Base-by-base conservation (phyloP, 148 eudicot species). In the Diospyros kaki region DNA sequence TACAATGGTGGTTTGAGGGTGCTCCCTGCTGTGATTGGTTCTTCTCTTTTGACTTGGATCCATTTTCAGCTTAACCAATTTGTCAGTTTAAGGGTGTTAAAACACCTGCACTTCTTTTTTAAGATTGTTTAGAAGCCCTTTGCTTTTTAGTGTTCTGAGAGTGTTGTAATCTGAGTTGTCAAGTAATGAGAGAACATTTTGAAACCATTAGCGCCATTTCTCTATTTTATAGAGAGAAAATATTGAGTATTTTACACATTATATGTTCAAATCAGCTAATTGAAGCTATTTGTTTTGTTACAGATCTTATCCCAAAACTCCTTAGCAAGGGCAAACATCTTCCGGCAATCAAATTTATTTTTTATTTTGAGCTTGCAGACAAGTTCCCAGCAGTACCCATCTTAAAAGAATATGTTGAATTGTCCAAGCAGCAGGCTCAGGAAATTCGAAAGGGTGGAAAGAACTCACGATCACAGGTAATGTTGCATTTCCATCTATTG, bases 311-410 rank as follows among this genome's bases (percentile, higher is more conserved):
- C 66, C 68, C 59, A 52, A 84, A 75, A 77, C 77, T 87, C 53
- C 67, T 80, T 77, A 69, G 67, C 51, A 59, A 80, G 53, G 83
- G 86, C 52, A 82, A 80, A 78, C 81, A 76, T 70, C 77, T 80
- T 40, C 42, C 66, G 58, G 90, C 90, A 10, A 71, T 80, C 73
- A 82, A 77, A 74, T 84, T 73, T 73, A 72, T 76, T 28, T 74
- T 67, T 61, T 81, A 84, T 63, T 78, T 82, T 66, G 78, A 70
- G 68, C 81, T 84, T 72, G 53, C 81, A 58, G 77, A 81, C 28
- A 77, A 79, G 71, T 87, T 80, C 71, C 81, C 84, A 38, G 88
- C 84, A 43, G 81, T 82, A n/a, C 73, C 76, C 42, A 66, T 87
- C 14, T 73, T 84, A 55, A 75, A 82, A 64, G 80, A 81, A 56